Base-by-base conservation (phyloP, 257 asterid species). In the Penstemon eatonii region DNA sequence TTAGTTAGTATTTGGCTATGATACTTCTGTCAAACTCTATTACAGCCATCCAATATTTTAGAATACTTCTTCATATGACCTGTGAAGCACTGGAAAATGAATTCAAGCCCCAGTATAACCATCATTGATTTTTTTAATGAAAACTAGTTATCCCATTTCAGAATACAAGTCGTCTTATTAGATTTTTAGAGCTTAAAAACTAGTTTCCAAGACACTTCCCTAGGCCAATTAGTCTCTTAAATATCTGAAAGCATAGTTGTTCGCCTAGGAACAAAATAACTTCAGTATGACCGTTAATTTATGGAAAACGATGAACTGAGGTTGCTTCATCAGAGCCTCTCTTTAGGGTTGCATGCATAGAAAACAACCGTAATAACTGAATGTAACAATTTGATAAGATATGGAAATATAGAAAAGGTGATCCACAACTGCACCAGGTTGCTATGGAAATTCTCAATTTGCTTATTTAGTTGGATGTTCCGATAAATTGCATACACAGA, bases 401-500 rank as follows among this genome's bases (percentile, higher is more conserved):
- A 56, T 37, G 57, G 38, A 70, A 8, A 13, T 3, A 66, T 7
- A 59, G 47, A 41, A 51, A 39, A 67, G 15, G 63, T 25, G 25
- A 51, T n/a, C 51, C 62, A n/a, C 15, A 41, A 66, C 63, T 25
- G 55, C 73, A 52, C 36, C 18, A 2, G 37, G n/a, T 8, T 9
- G 47, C 40, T 36, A 65, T 6, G 39, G 50, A 65, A 46, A 25
- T 15, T 25, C 5, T 19, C 15, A 56, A 65, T 49, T 40, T 68
- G 57, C 56, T 65, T 65, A 61, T 61, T 40, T 60, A 7, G n/a
- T n/a, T 47, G 39, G 38, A 67, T 65, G 60, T 56, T 13, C n/a
- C 50, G 36, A 47, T 45, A 46, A 54, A 72, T 56, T 62, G 53
- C 77, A 56, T 36, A 47, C 69, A 58, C 6, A 54, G 42, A 39